A percentile compares a stretch with the other conserved stretches of the same genome.
These are phyloP conservation scores for Mrakia blollopis DNA, from an alignment of 768 basidiomycete genomes.

Conservation along the genomic window DNA sequence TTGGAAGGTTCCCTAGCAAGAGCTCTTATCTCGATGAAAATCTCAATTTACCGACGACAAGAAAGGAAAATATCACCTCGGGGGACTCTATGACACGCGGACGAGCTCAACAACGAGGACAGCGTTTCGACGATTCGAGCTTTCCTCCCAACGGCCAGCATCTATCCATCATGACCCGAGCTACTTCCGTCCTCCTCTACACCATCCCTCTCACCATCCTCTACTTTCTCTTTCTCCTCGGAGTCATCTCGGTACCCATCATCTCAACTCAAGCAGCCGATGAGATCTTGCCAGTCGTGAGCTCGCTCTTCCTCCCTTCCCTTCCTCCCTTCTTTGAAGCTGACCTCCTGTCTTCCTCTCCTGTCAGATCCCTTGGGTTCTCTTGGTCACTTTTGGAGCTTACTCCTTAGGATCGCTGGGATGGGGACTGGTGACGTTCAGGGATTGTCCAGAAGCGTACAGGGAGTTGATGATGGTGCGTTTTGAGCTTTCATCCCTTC, in stretches of 20 bases:
- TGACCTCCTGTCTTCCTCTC: neutral
- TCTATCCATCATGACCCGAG: constrained; percentile 55
- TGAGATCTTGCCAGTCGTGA: constrained; percentile 59
- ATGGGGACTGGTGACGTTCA: constrained; percentile 65
- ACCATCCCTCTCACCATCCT: constrained; percentile 46
- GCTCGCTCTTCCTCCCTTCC: constrained; percentile 36
- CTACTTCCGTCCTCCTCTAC: constrained; percentile 47
- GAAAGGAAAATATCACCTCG: neutral
- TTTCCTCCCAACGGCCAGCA: no score
- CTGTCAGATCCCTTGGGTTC: constrained; percentile 71
- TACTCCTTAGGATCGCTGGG: constrained; percentile 74
- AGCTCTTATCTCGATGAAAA: no score
- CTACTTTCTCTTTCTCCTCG: constrained; percentile 59
- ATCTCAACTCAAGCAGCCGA: constrained; percentile 50
- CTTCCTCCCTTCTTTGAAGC: neutral
- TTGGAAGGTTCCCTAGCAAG: no score
- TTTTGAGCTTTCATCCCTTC: constrained; percentile 19
- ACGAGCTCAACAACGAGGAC: no score
- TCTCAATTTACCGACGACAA: no score
- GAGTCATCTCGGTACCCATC: constrained; percentile 56
- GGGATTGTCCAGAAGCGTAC: constrained; percentile 76
- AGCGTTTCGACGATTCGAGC: no score
- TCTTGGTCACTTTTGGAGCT: constrained; percentile 71
- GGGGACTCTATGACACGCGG: no score
- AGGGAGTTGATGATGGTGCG: constrained; percentile 61